These are phyloP conservation scores for Leptomonas pyrrhocoris DNA, from an alignment of 208 protist genomes.

Conservation along the genomic window DNA sequence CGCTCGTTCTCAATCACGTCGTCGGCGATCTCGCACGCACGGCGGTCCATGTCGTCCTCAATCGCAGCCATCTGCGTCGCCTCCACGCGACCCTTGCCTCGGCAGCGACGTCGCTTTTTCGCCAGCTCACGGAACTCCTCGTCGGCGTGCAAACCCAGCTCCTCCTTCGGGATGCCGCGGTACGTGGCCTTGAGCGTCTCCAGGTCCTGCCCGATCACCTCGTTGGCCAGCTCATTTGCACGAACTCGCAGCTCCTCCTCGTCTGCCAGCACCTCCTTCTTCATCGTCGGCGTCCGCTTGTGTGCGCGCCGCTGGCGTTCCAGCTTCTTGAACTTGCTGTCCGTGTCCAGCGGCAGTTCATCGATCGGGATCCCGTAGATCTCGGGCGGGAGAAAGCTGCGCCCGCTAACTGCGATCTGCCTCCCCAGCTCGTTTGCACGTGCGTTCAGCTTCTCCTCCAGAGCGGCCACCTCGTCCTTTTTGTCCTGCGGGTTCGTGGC, in stretches of 20 bases:
- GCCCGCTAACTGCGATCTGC: conserved; percentile 39
- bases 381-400: conserved; percentile 54
- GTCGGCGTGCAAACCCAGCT: conserved; percentile 76
- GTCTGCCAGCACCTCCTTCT: conserved; percentile 47
- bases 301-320: conserved; percentile 60
- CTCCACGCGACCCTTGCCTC: conserved; percentile 39
- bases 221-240: conserved; percentile 61
- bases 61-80: conserved; percentile 62
- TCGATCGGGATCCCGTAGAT: conserved; percentile 67
- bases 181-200: conserved; percentile 53
- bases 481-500: conserved; percentile 32
- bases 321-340: conserved; percentile 64
- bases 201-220: conserved; percentile 66
- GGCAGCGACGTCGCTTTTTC: conserved; percentile 36
- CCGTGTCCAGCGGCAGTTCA: conserved; percentile 65
- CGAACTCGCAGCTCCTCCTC: conserved; percentile 53
- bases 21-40: conserved; percentile 79
- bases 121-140: conserved; percentile 64
- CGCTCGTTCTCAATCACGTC: conserved; percentile 75
- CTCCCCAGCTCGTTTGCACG: conserved; percentile 53
- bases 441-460: conserved; percentile 64
- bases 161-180: conserved; percentile 68
- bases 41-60: conserved; percentile 76
- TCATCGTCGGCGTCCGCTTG: conserved; percentile 39
- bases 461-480: conserved; percentile 9